Evolutionary conservation across 805 yeast species (phyloP), one percentile per base, ranked within the genome.

Genomic region (Candida qinlingensis): DNA sequence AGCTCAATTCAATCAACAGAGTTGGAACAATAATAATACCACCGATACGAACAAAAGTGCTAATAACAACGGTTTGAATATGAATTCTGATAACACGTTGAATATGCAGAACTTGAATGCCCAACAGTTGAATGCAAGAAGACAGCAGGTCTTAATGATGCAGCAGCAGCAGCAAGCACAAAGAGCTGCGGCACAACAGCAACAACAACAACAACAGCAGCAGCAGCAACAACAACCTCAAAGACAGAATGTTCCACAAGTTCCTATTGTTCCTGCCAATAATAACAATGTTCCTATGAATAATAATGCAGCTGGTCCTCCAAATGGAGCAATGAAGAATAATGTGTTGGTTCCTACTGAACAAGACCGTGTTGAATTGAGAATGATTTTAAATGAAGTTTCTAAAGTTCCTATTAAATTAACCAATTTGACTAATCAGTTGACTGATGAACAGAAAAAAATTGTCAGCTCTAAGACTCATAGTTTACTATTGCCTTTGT

Each of bases 331-430:
- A 49, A 45, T 47, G 33, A 53, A 49, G 33, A 37, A 26, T 37
- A 39, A 42, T 33, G 48, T 54, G 55, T 68, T 51, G 58, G 53
- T 36, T 62, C 80, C 61, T 70, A 46, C 84, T 25, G 86, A 77
- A 38, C 88, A 79, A 53, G 87, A 78, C 72, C 80, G 79, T 72
- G 66, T 73, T 52, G 77, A 73, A 49, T 73, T 89, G 52, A 76
- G 81, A 50, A 75, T 75, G 48, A 75, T 90, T 39, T 74, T 82
- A 49, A 84, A 80, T 34, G 95, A 86, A 51, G 90, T 85, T 2
- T 72, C 85, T 0, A 71, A 77, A 28, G 79, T 82, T 43, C 85
- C 87, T 9, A 76, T 87, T 37, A 77, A 80, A 39, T 64, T 87
- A 49, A 80, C 81, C 47, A 87, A 85, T 58, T 74, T 85, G 46